A percentile compares a stretch with the other conserved stretches of the same genome.
Conservation (phyloP, 2,329 filamentous ascomycete species). For the Botrytis byssoidea region DNA sequence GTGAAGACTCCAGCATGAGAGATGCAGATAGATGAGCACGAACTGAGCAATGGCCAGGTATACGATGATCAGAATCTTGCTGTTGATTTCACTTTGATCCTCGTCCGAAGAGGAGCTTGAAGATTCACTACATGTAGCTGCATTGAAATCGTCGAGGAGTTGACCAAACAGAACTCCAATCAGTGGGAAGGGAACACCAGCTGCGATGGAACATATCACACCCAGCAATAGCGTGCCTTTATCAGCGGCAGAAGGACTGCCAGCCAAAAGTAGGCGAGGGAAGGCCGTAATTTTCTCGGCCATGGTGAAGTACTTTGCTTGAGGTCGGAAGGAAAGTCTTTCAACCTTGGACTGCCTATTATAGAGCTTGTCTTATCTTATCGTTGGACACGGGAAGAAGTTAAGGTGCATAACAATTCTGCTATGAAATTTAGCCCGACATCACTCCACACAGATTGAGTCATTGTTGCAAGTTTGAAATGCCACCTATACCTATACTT, state of each 20-base stretch:
- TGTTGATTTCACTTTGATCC: slow-evolving; percentile 23
- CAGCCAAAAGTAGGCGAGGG: slow-evolving; percentile 26
- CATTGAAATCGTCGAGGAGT: slow-evolving; percentile 61
- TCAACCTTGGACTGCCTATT: slow-evolving; percentile 7
- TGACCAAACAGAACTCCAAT: slow-evolving; percentile 64
- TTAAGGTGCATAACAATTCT: background rate
- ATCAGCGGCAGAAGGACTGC: slow-evolving; percentile 31
- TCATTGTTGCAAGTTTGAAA: background rate
- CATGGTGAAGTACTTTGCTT: slow-evolving; percentile 11
- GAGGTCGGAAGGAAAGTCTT: background rate
- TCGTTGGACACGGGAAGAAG: background rate
- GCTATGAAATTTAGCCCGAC: background rate
- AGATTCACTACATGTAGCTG: slow-evolving; percentile 43
- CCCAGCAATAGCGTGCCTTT: slow-evolving; percentile 42
- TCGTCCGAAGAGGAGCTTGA: slow-evolving; percentile 5
- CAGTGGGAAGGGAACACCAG: slow-evolving; percentile 61
- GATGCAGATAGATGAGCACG: slow-evolving; percentile 61
- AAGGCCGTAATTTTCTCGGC: slow-evolving; percentile 23
- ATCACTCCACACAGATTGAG: slow-evolving; percentile 1
- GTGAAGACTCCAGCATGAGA: slow-evolving; percentile 56
- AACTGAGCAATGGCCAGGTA: slow-evolving; percentile 65
- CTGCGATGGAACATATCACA: slow-evolving; percentile 43
- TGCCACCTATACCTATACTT: background rate
- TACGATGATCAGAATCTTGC: slow-evolving; percentile 59
- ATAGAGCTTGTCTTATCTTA: slow-evolving; percentile 7